Conservation (phyloP, 1,284 basidiomycete genomes). For the Leccinum pachyderme region DNA sequence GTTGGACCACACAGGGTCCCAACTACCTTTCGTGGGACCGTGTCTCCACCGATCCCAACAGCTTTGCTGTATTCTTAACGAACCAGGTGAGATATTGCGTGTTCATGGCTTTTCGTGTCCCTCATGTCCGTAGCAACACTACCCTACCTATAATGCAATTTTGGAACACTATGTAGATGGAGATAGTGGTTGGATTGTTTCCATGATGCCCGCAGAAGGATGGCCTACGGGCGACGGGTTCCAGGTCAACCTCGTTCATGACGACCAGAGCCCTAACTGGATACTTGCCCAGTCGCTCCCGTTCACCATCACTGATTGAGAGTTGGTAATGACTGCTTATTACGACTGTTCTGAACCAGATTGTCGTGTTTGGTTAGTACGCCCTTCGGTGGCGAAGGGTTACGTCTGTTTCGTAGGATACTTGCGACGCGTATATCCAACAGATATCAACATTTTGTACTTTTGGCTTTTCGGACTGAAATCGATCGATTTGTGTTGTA, state of each 20-base stretch:
- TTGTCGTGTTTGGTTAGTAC: not conserved
- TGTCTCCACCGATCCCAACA: not conserved
- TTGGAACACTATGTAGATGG: not conserved
- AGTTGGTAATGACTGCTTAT: not conserved
- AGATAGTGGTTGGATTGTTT: not conserved
- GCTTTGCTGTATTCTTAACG: not conserved
- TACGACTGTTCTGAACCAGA: not conserved
- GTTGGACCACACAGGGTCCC: no score
- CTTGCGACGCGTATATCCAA: not conserved
- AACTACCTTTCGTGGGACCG: no score
- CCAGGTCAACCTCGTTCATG: not conserved
- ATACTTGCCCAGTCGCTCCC: not conserved
- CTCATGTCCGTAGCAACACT: no score
- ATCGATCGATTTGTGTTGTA: not conserved
- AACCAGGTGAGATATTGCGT: not conserved
- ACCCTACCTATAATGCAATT: not conserved
- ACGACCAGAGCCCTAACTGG: not conserved
- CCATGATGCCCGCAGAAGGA: not conserved
- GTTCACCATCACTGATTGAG: not conserved
- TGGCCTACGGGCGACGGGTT: not conserved
- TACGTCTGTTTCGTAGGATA: not conserved
- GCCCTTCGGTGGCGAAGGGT: not conserved
- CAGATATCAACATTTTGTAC: not conserved
- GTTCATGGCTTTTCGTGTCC: not conserved
- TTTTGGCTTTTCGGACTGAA: not conserved